phyloP scores from a whole-genome alignment of 768 basidiomycete species.

The Dioszegia aurantiaca region DNA sequence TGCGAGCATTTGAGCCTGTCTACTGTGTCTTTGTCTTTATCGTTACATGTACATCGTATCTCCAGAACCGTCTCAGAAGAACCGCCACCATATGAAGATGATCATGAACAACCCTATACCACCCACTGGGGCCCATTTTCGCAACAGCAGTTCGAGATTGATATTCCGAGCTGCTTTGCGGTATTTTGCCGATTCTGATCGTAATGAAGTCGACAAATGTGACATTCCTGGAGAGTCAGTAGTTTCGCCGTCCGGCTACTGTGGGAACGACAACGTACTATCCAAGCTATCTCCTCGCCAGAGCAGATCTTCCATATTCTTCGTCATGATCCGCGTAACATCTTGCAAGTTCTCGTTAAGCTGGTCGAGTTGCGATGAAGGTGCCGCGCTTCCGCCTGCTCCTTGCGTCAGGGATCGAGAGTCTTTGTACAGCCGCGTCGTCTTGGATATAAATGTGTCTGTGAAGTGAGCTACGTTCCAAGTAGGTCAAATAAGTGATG shows the following conservation, averaged over 20 bases:
- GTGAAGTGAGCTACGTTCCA: not conserved
- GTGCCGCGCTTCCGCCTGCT: constrained; percentile 44
- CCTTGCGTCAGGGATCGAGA: constrained; percentile 64
- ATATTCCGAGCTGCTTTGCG: constrained; percentile 91
- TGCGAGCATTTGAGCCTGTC: constrained; percentile 1
- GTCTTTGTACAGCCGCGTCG: constrained; percentile 89
- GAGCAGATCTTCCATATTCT: constrained; percentile 98
- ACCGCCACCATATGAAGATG: constrained; percentile 60
- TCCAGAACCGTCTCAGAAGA: constrained; percentile 46
- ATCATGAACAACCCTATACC: constrained; percentile 69
- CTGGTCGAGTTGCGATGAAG: constrained; percentile 68
- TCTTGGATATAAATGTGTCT: constrained; percentile 99
- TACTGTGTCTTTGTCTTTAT: not conserved
- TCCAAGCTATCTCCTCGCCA: constrained; percentile 98
- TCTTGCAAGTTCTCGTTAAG: constrained; percentile 96
- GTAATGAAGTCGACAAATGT: constrained; percentile 85
- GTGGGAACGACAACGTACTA: constrained; percentile 58
- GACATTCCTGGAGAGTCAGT: constrained; percentile 66
- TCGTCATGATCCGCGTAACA: constrained; percentile 98
- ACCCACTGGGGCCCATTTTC: constrained; percentile 91
- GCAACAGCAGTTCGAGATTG: constrained; percentile 86
- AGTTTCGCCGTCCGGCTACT: constrained; percentile 57
- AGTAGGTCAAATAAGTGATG: not conserved
- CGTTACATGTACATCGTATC: not conserved
- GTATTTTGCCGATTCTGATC: constrained; percentile 96